Conservation (phyloP, 2,329 filamentous ascomycete genomes). For the Aspergillus aculeatus region DNA sequence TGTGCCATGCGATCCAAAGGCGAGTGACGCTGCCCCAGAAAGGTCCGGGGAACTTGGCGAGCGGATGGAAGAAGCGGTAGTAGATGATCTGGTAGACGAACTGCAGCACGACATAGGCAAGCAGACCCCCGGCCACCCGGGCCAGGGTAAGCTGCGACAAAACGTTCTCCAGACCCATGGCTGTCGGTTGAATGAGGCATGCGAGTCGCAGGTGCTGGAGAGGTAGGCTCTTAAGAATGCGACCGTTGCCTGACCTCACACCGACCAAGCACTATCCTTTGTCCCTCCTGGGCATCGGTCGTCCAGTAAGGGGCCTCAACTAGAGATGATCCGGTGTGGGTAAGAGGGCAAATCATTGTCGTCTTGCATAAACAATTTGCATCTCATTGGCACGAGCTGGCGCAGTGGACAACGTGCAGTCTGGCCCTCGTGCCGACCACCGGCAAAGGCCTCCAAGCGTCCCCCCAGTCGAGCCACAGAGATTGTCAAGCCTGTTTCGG, state of each 20-base stretch:
- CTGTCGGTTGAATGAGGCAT: not conserved
- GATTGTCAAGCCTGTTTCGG: not conserved
- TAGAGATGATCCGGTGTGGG: not conserved
- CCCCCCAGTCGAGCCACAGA: not conserved
- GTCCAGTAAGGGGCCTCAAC: not conserved
- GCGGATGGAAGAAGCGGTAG: slow-evolving; percentile 52
- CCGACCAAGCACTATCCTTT: not conserved
- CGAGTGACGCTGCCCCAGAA: slow-evolving; percentile 57
- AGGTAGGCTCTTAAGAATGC: not conserved
- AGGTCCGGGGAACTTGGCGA: slow-evolving; percentile 54
- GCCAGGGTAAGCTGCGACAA: slow-evolving; percentile 30
- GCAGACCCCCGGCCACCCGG: slow-evolving; percentile 22
- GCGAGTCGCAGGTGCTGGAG: not conserved
- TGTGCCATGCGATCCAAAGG: slow-evolving; percentile 56
- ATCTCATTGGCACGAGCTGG: not conserved
- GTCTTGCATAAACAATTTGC: not conserved
- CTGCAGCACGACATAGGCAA: slow-evolving; percentile 25
- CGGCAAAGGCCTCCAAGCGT: not conserved
- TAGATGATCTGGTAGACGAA: slow-evolving; percentile 40
- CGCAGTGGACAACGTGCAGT: not conserved
- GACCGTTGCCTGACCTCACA: not conserved
- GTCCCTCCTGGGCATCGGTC: not conserved
- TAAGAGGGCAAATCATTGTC: not conserved
- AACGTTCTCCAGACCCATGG: slow-evolving; percentile 26
- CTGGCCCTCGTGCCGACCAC: not conserved